Evolutionary conservation across 2,329 filamentous ascomycete species (phyloP).

Genomic region (Pseudohalonectria lignicola): DNA sequence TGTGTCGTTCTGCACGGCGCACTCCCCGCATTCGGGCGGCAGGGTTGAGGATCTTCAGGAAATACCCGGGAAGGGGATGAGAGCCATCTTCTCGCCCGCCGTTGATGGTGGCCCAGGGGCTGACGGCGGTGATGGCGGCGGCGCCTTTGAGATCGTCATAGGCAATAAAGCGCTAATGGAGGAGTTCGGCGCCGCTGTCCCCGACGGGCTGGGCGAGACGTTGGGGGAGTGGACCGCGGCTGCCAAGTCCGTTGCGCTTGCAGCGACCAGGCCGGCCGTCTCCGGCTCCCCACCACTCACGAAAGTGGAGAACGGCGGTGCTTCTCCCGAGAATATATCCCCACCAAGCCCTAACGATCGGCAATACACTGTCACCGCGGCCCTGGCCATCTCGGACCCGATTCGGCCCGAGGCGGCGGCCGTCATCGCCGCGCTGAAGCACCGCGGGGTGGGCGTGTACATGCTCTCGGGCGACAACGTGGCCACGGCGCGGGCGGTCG

Average conservation of each 20-base stretch:
- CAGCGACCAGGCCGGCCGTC: conserved; percentile 28
- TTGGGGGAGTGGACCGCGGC: conserved; percentile 48
- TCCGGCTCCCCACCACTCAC: no score
- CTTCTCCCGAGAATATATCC: no score
- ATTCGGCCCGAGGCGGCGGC: conserved; percentile 60
- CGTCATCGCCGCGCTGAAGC: conserved; percentile 54
- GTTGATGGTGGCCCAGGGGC: conserved; percentile 14
- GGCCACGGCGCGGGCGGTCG: conserved; percentile 76
- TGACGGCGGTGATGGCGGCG: conserved; percentile 14
- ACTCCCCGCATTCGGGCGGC: conserved; percentile 7
- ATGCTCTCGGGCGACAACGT: conserved; percentile 89
- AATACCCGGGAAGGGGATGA: conserved; percentile 60
- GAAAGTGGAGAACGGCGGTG: neutral
- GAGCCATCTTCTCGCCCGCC: conserved; percentile 33
- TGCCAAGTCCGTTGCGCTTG: conserved; percentile 54
- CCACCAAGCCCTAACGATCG: neutral
- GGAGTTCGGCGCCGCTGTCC: conserved; percentile 30
- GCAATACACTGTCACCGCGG: conserved; percentile 43
- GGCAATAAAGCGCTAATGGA: conserved; percentile 64
- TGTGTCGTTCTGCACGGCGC: conserved; percentile 43
- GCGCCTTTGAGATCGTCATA: conserved; percentile 42
- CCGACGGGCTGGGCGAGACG: conserved; percentile 18
- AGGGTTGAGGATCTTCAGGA: conserved; percentile 44
- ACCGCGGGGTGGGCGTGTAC: conserved; percentile 63
- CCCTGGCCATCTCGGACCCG: conserved; percentile 71